Evolutionary conservation across 2,329 filamentous ascomycete species (phyloP).

Genomic region (Lachnum nothofagi): DNA sequence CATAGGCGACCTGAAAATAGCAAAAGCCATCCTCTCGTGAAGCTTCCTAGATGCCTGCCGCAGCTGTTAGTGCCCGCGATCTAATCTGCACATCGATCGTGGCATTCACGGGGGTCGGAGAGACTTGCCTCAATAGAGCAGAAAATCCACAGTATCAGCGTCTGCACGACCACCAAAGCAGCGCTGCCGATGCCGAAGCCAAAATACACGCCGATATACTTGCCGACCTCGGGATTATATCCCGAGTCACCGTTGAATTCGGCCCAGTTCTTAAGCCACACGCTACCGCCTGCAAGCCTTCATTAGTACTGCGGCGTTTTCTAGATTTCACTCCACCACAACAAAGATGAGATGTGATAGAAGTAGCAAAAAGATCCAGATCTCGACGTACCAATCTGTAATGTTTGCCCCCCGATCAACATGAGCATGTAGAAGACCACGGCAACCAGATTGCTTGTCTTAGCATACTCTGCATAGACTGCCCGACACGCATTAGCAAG

Average conservation of each 20-base stretch:
- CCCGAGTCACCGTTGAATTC: constrained; percentile 67
- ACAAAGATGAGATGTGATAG: too few relatives aligned
- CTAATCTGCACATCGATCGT: too few relatives aligned
- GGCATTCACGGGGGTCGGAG: too few relatives aligned
- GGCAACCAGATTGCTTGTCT: constrained; percentile 82
- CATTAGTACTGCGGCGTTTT: neutral
- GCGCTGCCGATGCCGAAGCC: constrained; percentile 86
- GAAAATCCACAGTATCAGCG: constrained; percentile 96
- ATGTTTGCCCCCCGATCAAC: constrained; percentile 73
- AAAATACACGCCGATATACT: constrained; percentile 93
- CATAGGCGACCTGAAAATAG: constrained; percentile 97
- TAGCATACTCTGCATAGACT: constrained; percentile 91
- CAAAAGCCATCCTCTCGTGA: constrained; percentile 93
- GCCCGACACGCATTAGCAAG: constrained; percentile 17
- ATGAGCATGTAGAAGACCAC: constrained; percentile 75
- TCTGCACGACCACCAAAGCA: constrained; percentile 81
- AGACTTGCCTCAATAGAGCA: constrained; percentile 99
- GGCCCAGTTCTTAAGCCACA: constrained; percentile 94
- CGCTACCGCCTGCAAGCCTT: constrained; percentile 57
- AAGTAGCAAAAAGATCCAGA: neutral
- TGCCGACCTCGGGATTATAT: constrained; percentile 71
- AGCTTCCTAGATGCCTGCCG: constrained; percentile 81
- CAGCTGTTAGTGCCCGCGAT: constrained; percentile 12
- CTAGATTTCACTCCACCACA: too few relatives aligned
- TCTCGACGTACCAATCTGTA: constrained; percentile 61